Base-by-base conservation (phyloP, 2,329 filamentous ascomycete species). In the Acarospora socialis region DNA sequence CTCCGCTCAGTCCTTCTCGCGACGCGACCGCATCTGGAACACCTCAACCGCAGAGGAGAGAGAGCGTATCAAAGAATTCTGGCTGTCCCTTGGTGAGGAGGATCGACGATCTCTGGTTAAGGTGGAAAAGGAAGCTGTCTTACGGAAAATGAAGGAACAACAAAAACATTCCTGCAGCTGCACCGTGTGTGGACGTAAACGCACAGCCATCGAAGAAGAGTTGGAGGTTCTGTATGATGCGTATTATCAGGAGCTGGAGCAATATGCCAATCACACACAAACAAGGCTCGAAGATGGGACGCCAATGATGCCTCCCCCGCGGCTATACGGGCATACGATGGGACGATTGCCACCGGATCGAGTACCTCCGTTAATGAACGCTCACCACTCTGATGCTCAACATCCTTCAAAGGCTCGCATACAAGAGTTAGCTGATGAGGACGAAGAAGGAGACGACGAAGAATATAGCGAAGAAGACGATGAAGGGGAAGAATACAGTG, bases 61-160 rank as follows among this genome's bases (percentile, higher is more conserved):
- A 21, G 84, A 94, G 60, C 80, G 90, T 32, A 98, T 98, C 52
- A 93, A 94, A 59, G 81, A 93, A 46, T 98, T 95, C 58, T 98
- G 90, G 90, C 70, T 98, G 32, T 84, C 84, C 10, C 60, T 98
- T 25, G 83, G 82, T 44, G 90, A 98, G 55, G 82, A 92, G 21
- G 86, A 95, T 54, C 81, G 90, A 46, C 90, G 92, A 53, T 90
- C 82, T 10, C 65, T 98, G 28, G 84, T 98, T 50, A 94, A 94
- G 58, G 87, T 98, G 18, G 90, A 98, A 59, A 98, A 98, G 60
- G 87, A 98, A 57, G 87, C 90, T 5, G 90, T 98, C 1, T 62
- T 98, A 35, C 84, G 82, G 51, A 98, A 98, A 65, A 98, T 98
- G 90, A 98, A 98, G 66, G 90, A 98, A 57, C 90, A 98, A 57